Percentiles rank a stretch among this genome's conserved stretches.
These are phyloP conservation scores for Metarhizium sp. DNA, from an alignment of 2,329 filamentous ascomycete genomes.

Conservation along the genomic window DNA sequence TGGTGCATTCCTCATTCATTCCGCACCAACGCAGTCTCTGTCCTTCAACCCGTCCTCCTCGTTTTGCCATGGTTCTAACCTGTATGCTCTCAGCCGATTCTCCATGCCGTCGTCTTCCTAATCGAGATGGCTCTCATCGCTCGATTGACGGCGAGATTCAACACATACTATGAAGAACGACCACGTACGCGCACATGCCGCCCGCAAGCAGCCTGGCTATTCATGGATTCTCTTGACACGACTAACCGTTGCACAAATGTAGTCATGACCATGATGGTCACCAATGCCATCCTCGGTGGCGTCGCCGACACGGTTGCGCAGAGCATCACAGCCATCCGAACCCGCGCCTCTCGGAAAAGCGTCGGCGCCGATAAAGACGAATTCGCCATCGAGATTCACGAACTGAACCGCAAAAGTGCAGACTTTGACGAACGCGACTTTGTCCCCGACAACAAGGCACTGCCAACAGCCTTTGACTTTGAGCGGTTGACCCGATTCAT, in stretches of 20 bases:
- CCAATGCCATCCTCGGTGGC: constrained; percentile 90
- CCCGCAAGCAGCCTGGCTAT: background rate
- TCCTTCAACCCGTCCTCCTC: no score
- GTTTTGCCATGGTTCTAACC: background rate
- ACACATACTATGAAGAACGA: constrained; percentile 84
- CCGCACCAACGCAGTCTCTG: background rate
- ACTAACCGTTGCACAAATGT: constrained; percentile 5
- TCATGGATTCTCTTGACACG: background rate
- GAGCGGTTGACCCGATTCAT: constrained; percentile 92
- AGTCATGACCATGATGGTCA: constrained; percentile 98
- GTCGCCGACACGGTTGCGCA: constrained; percentile 96
- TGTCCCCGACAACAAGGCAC: constrained; percentile 49
- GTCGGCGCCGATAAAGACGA: constrained; percentile 54
- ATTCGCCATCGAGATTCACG: constrained; percentile 78
- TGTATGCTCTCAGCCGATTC: constrained; percentile 56
- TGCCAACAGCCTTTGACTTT: constrained; percentile 86
- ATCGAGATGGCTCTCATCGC: constrained; percentile 83
- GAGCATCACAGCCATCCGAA: constrained; percentile 73
- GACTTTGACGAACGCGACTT: constrained; percentile 54
- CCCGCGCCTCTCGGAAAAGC: constrained; percentile 54
- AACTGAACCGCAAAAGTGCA: constrained; percentile 73
- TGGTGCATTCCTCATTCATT: background rate
- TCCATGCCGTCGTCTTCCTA: constrained; percentile 76
- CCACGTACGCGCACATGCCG: constrained; percentile 49
- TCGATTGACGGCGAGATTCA: constrained; percentile 78